A percentile compares a stretch with the other conserved stretches of the same genome.
phyloP scores from a whole-genome alignment of 805 yeast species.

The Hanseniaspora hatyaiensis region DNA sequence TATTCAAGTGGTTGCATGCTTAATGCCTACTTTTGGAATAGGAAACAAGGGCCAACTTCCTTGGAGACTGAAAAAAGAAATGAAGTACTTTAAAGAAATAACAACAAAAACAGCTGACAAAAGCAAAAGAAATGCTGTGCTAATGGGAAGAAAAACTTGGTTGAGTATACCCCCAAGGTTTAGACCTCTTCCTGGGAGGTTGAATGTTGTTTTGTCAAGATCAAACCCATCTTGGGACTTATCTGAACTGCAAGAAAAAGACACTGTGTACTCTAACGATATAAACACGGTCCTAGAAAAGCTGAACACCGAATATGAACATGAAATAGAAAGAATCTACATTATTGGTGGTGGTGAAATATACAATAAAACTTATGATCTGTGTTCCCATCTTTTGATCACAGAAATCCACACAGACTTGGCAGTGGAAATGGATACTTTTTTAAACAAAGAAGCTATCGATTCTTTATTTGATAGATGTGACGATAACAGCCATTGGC shows the following conservation, averaged over 20 bases:
- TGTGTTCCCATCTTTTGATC: constrained; percentile 47
- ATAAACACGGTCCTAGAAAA: constrained; percentile 38
- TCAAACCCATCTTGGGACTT: constrained; percentile 19
- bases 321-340: constrained; percentile 47
- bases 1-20: constrained; percentile 73
- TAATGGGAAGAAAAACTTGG: constrained; percentile 97
- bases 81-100: constrained; percentile 69
- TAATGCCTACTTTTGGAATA: constrained; percentile 70
- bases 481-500: not conserved
- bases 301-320: constrained; percentile 22
- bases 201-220: constrained; percentile 66
- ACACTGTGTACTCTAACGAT: constrained; percentile 29
- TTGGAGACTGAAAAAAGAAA: constrained; percentile 75
- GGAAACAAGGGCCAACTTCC: constrained; percentile 76
- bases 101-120: constrained; percentile 39
- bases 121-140: constrained; percentile 53
- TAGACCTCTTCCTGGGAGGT: constrained; percentile 66
- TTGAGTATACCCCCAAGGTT: constrained; percentile 78
- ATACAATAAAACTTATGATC: constrained; percentile 43
- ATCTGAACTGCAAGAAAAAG: constrained; percentile 18
- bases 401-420: constrained; percentile 47
- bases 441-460: not conserved
- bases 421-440: constrained; percentile 11
- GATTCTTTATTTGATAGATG: not conserved
- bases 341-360: constrained; percentile 91